Evolutionary conservation across 352 stramenopile species (phyloP).

Genomic region (Phytophthora foliorum): DNA sequence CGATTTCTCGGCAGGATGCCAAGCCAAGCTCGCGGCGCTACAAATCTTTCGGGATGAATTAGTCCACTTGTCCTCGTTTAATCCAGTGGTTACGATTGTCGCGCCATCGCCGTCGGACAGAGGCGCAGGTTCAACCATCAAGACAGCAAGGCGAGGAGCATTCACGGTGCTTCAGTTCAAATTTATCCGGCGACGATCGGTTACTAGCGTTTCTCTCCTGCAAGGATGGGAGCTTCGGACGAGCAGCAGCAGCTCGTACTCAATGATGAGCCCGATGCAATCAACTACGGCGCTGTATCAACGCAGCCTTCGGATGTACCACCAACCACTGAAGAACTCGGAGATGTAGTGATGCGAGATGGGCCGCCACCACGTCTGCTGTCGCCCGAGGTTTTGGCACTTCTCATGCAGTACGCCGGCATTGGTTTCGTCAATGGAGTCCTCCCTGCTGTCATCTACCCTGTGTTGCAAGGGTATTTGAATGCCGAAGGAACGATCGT

Average conservation of each 20-base stretch:
- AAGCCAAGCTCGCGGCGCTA: too few species aligned
- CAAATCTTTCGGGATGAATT: slow-evolving; percentile 32
- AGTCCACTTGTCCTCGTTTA: slow-evolving; percentile 9
- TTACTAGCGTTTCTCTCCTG: slow-evolving; percentile 4
- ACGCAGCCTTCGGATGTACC: slow-evolving; percentile 4
- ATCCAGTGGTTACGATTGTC: background rate
- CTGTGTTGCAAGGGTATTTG: slow-evolving; percentile 65
- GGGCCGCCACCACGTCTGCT: slow-evolving; percentile 44
- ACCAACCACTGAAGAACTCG: slow-evolving; percentile 7
- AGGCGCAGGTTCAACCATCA: background rate
- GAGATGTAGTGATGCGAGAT: slow-evolving; percentile 41
- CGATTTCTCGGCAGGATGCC: slow-evolving; percentile 1
- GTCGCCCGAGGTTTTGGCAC: slow-evolving; percentile 40
- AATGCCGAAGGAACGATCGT: slow-evolving; percentile 67
- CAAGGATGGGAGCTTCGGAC: slow-evolving; percentile 27
- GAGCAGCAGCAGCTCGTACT: slow-evolving; percentile 37
- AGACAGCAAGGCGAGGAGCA: background rate
- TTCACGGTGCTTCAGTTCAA: background rate
- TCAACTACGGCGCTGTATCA: slow-evolving; percentile 29
- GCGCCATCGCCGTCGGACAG: slow-evolving; percentile 13
- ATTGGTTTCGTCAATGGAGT: slow-evolving; percentile 63
- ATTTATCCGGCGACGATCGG: slow-evolving; percentile 21
- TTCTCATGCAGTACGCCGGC: slow-evolving; percentile 64
- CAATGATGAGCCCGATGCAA: slow-evolving; percentile 9
- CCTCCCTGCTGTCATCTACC: slow-evolving; percentile 62